Conservation (phyloP, 2,329 filamentous ascomycete genomes). For the Cryoendolithus antarcticus region DNA sequence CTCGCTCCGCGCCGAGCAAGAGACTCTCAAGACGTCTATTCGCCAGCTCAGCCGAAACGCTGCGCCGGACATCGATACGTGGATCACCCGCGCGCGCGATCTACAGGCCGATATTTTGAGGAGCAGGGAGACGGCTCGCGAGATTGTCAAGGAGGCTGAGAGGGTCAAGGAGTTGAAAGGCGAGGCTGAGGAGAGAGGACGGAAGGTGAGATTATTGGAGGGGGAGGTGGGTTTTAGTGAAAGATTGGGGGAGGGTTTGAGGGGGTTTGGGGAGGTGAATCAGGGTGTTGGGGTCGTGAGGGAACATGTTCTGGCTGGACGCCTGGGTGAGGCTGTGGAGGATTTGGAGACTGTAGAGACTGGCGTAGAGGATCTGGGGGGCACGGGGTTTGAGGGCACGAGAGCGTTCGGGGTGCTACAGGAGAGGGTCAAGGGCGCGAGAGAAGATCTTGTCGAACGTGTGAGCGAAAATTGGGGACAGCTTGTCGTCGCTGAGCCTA, state of each 20-base stretch:
- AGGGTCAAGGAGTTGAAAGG: conserved; percentile 51
- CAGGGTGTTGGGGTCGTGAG: conserved; percentile 36
- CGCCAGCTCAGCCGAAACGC: conserved; percentile 63
- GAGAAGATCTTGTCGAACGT: no score
- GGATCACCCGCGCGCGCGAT: conserved; percentile 73
- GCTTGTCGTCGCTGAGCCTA: no score
- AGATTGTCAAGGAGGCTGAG: conserved; percentile 69
- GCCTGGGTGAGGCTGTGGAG: conserved; percentile 37
- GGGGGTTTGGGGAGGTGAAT: conserved; percentile 39
- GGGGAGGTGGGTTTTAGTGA: conserved; percentile 51
- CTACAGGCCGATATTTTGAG: conserved; percentile 76
- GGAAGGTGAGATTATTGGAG: conserved; percentile 43
- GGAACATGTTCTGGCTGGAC: conserved; percentile 29
- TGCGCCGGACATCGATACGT: conserved; percentile 67
- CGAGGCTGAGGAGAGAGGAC: conserved; percentile 48
- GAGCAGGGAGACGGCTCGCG: conserved; percentile 65
- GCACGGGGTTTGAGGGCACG: conserved; percentile 42
- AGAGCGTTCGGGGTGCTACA: conserved; percentile 51
- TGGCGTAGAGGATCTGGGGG: conserved; percentile 46
- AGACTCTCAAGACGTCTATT: conserved; percentile 55
- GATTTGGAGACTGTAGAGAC: conserved; percentile 37
- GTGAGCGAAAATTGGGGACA: no score
- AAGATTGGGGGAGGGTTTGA: conserved; percentile 37
- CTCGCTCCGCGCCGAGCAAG: conserved; percentile 38
- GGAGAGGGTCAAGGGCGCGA: no score